phyloP scores from a whole-genome alignment of 306 rosid genomes.

The Acacia acuminata region DNA sequence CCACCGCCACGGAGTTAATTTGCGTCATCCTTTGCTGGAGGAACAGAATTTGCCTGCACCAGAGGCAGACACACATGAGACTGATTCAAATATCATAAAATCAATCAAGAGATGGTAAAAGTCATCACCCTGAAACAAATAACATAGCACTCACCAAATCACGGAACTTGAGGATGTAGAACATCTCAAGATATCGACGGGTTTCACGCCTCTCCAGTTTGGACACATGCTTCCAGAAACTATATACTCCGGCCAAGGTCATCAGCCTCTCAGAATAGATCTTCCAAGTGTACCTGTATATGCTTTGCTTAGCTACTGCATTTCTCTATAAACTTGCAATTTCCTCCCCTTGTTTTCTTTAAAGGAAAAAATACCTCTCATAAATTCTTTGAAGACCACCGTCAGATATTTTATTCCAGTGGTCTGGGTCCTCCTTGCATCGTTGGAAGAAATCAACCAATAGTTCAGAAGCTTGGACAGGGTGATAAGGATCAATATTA shows the following conservation, averaged over 20 bases:
- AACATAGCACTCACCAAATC: conserved; percentile 65
- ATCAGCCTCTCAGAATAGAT: conserved; percentile 88
- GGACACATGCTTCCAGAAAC: conserved; percentile 95
- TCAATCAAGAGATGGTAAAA: conserved; percentile 3
- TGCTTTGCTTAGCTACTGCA: conserved; percentile 16
- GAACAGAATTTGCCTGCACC: conserved; percentile 75
- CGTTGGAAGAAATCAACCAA: conserved; percentile 68
- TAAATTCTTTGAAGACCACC: conserved; percentile 81
- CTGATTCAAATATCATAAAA: neutral
- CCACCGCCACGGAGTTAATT: conserved; percentile 26
- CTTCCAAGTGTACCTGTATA: conserved; percentile 86
- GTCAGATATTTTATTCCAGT: conserved; percentile 76
- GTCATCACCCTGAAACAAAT: conserved; percentile 23
- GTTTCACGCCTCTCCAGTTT: conserved; percentile 90
- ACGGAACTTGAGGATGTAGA: conserved; percentile 92
- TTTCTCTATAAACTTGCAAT: neutral
- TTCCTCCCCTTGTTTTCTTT: neutral
- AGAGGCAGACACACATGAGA: neutral
- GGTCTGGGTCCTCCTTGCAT: conserved; percentile 65
- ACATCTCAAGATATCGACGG: conserved; percentile 91
- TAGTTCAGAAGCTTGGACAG: conserved; percentile 59
- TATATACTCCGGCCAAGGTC: conserved; percentile 91
- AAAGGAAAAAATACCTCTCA: conserved; percentile 57
- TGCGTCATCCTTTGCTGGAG: conserved; percentile 57
- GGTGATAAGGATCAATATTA: conserved; percentile 93